A percentile compares a stretch with the other conserved stretches of the same genome.
Conservation (phyloP, 768 basidiomycete genomes). For the Udeniomyces megalosporus region DNA sequence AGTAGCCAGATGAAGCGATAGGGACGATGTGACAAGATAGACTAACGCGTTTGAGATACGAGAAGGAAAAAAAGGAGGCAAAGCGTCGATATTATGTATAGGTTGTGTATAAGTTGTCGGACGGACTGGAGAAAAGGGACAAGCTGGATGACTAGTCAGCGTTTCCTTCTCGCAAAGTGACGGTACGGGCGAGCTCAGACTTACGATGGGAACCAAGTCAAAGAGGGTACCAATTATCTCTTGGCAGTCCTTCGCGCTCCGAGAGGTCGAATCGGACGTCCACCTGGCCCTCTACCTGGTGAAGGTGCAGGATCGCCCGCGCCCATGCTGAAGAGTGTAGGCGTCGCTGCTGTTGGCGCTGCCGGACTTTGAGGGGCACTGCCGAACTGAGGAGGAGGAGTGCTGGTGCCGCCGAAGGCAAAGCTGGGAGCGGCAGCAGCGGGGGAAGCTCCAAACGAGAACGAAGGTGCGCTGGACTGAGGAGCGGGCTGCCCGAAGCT, state of each 20-base stretch:
- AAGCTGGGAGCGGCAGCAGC: neutral
- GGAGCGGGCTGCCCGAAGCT: neutral
- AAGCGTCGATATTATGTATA: neutral
- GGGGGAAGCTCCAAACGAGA: neutral
- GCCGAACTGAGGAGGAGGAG: neutral
- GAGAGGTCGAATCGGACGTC: neutral
- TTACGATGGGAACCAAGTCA: too few relatives aligned
- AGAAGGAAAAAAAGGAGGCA: neutral
- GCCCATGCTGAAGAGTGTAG: slow-evolving; percentile 7
- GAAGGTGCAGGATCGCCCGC: neutral
- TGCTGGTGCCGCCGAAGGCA: slow-evolving; percentile 2
- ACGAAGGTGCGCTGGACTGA: neutral
- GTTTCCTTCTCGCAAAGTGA: neutral
- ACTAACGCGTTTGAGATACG: too few relatives aligned
- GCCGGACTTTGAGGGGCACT: neutral
- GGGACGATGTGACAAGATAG: too few relatives aligned
- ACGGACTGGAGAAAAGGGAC: neutral
- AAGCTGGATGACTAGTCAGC: neutral
- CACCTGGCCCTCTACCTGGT: neutral
- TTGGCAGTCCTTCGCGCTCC: slow-evolving; percentile 1
- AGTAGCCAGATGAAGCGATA: too few relatives aligned
- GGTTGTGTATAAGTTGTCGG: too few relatives aligned
- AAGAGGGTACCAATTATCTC: too few relatives aligned
- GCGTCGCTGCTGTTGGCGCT: neutral
- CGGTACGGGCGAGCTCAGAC: too few relatives aligned